phyloP scores from a whole-genome alignment of 2,329 filamentous ascomycete genomes.

The Colletotrichum eremochloae region DNA sequence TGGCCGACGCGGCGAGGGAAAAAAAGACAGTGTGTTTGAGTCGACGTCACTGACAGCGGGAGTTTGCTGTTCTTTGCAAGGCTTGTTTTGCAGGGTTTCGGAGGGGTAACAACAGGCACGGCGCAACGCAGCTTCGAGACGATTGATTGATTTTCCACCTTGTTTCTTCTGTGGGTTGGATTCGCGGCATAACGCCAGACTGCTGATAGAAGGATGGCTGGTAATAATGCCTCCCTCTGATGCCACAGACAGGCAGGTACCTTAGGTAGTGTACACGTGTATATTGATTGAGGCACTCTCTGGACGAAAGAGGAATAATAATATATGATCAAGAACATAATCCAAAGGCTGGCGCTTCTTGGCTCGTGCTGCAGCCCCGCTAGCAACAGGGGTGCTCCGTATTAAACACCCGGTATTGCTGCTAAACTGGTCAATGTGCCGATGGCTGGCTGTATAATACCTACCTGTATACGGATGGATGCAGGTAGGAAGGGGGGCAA shows the following conservation, averaged over 20 bases:
- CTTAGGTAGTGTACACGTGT: not conserved
- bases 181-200: too few species aligned
- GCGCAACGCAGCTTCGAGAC: not conserved
- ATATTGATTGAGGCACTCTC: too few species aligned
- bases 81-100: slow-evolving; percentile 17
- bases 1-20: slow-evolving; percentile 20
- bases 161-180: not conserved
- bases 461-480: too few species aligned
- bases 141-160: not conserved
- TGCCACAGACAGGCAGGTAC: too few species aligned
- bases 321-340: too few species aligned
- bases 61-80: slow-evolving; percentile 38
- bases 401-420: slow-evolving; percentile 3
- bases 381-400: not conserved
- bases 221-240: not conserved
- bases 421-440: slow-evolving; percentile 45
- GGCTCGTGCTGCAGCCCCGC: slow-evolving; percentile 24
- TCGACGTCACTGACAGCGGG: slow-evolving; percentile 36
- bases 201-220: not conserved
- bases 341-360: not conserved
- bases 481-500: too few species aligned
- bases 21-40: not conserved
- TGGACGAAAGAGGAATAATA: too few species aligned
- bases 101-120: not conserved
- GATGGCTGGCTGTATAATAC: slow-evolving; percentile 33